A percentile compares a stretch with the other conserved stretches of the same genome.
Conservation (phyloP, 75 land plant genomes). For the Azolla pinnata region DNA sequence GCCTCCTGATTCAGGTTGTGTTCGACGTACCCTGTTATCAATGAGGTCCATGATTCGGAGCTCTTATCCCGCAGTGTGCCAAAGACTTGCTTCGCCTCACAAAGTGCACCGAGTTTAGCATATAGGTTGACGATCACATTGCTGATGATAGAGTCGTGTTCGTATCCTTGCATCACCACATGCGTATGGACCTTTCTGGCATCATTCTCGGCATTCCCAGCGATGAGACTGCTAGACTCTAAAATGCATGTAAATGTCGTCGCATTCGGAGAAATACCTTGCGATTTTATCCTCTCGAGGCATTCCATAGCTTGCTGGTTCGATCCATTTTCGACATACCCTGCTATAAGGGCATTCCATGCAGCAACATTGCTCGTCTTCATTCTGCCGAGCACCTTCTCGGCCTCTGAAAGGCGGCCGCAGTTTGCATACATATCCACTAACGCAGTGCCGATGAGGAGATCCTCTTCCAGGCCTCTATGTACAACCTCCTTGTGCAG, state of each 20-base stretch:
- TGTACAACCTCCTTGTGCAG: not conserved
- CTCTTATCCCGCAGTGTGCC: not conserved
- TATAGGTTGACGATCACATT: not conserved
- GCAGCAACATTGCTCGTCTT: constrained; percentile 17
- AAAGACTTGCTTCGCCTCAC: not conserved
- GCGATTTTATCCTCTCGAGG: not conserved
- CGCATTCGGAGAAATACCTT: constrained; percentile 2
- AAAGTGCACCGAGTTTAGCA: constrained; percentile 1
- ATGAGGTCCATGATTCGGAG: constrained; percentile 17
- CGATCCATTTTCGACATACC: constrained; percentile 9
- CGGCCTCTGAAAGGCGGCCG: constrained; percentile 4
- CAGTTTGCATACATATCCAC: constrained; percentile 32
- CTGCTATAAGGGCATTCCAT: constrained; percentile 34
- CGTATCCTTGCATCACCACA: not conserved
- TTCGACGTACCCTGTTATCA: constrained; percentile 10
- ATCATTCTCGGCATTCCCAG: not conserved
- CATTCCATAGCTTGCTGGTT: not conserved
- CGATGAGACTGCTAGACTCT: not conserved
- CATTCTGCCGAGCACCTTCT: constrained; percentile 34
- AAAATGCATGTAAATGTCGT: constrained; percentile 4
- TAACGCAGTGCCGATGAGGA: constrained; percentile 26
- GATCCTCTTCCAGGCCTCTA: not conserved
- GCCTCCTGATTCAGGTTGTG: not conserved
- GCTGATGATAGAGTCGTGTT: not conserved
- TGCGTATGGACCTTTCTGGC: not conserved